Evolutionary conservation across 805 yeast species (phyloP), one percentile per base, ranked within the genome.

Genomic region (Candida pini): DNA sequence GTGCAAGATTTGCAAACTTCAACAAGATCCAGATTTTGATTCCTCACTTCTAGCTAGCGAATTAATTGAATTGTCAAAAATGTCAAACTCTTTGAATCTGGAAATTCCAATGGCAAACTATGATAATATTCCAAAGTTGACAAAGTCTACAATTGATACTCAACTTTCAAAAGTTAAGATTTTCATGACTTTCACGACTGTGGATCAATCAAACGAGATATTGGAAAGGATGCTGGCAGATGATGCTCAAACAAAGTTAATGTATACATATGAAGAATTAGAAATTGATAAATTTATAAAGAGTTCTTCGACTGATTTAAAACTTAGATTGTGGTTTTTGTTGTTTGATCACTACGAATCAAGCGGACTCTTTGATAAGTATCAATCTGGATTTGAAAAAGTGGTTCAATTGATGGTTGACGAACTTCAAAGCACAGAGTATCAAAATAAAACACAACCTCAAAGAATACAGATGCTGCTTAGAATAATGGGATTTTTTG

Each of bases 91-190:
- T 2, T 26, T 24, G 0, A 37, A 42, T 0, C 27, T 67, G 3
- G 51, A 58, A 7, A 58, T 81, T 0, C 47, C 56, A 0, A 76
- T 72, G 53, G 67, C 76, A 1, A 87, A 88, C 50, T 81, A 71
- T 44, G 62, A 66, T 1, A 62, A 69, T 36, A 73, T 89, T 12
- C 80, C 86, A 2, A 60, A 66, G 1, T 56, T 89, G 3, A 77
- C 69, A 27, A 33, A 55, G 2, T 59, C 64, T 1, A 64, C 72
- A 5, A 66, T 85, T 7, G 67, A 66, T 23, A 64, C 75, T 4
- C 89, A 86, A 46, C 61, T 78, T 14, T 79, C 89, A 2, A 84
- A 86, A 33, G 65, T 84, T 10, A 74, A 77, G 18, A 84, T 90
- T 0, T 71, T 87, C 28, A 63, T 81, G 0, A 69, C 78, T 9